These are phyloP conservation scores for Acanthamoeba sp. DNA, from an alignment of 208 protist species.

Conservation along the genomic window DNA sequence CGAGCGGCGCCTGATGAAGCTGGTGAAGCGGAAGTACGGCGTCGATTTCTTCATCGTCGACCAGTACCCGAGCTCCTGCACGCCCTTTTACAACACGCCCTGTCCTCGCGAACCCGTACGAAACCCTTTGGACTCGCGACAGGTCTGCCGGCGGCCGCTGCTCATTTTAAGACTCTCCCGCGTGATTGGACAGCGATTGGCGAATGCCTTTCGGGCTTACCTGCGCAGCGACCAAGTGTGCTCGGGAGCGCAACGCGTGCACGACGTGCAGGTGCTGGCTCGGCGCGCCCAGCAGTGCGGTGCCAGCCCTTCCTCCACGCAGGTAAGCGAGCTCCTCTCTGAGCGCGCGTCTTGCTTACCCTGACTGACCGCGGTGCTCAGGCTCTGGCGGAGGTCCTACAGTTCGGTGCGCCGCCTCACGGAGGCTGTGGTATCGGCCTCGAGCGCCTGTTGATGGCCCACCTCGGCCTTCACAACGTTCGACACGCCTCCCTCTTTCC, in stretches of 20 bases:
- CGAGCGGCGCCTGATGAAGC: slow-evolving; percentile 96
- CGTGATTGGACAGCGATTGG: slow-evolving; percentile 84
- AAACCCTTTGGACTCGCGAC: no score
- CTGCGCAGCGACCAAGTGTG: slow-evolving; percentile 99
- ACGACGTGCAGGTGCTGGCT: slow-evolving; percentile 96
- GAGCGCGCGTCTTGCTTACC: not conserved
- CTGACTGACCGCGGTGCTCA: slow-evolving; percentile 87
- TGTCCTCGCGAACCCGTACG: not conserved
- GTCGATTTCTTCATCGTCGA: slow-evolving; percentile 99
- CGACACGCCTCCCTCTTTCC: slow-evolving; percentile 98
- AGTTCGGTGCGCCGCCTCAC: slow-evolving; percentile 97
- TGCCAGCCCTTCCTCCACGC: not conserved
- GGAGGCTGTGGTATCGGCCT: slow-evolving; percentile 98
- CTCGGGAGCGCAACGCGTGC: slow-evolving; percentile 99
- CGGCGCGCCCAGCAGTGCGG: not conserved
- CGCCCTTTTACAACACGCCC: slow-evolving; percentile 99
- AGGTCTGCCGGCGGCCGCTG: no score
- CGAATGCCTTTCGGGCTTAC: slow-evolving; percentile 99
- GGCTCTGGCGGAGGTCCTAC: slow-evolving; percentile 98
- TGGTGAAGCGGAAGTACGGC: slow-evolving; percentile 98
- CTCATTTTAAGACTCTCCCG: no score
- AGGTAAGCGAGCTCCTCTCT: not conserved
- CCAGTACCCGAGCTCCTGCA: slow-evolving; percentile 96
- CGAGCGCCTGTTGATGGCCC: slow-evolving; percentile 99
- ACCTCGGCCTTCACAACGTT: slow-evolving; percentile 98